Base-by-base conservation (phyloP, 139 green algal species). In the Chlorella sp. region DNA sequence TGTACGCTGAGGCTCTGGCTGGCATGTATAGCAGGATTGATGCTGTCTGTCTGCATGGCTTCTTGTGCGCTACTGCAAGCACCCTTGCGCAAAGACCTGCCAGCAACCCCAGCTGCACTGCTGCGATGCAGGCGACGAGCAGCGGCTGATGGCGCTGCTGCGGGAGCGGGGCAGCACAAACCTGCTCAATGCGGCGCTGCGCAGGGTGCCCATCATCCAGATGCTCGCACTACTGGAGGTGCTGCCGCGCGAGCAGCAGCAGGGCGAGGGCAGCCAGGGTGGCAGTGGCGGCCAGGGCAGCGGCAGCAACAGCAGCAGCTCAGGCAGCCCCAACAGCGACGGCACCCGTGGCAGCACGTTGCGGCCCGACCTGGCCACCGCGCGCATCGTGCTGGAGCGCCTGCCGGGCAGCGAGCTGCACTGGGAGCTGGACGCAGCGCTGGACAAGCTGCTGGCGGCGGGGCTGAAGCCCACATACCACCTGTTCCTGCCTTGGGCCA, bases 401-500 rank as follows among this genome's bases (percentile, higher is more conserved):
- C 23, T 44, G 38, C 25, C 36, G 11, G 13, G n/a, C 36, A 60
- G 76, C 74, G 34, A 28, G 47, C 23, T 70, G 56, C 76, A n/a
- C 26, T 15, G 13, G 9, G 26, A 72, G 39, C 13, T 16, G 30
- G 4, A 86, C 83, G 68, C 85, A 39, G 36, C 68, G 25, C 51
- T 60, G 51, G 51, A 60, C 51, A 60, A 60, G 36, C 78, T 78
- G 65, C n/a, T 86, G 64, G 78, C 38, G 0, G 51, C 63, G n/a
- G 47, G 76, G 25, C 36, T 82, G 36, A 25, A 28, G 12, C 63
- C 41, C 3, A 25, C 36, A 41, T 84, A 76, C 78, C n/a, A 34
- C 23, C 0, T 41, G 15, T 84, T 44, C 39, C 78, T 84, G 17
- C 56, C 41, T 18, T 84, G 76, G 85, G 85, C 85, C 6, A 62